Base-by-base conservation (phyloP, 306 rosid species). In the Echinosophora koreensis region DNA sequence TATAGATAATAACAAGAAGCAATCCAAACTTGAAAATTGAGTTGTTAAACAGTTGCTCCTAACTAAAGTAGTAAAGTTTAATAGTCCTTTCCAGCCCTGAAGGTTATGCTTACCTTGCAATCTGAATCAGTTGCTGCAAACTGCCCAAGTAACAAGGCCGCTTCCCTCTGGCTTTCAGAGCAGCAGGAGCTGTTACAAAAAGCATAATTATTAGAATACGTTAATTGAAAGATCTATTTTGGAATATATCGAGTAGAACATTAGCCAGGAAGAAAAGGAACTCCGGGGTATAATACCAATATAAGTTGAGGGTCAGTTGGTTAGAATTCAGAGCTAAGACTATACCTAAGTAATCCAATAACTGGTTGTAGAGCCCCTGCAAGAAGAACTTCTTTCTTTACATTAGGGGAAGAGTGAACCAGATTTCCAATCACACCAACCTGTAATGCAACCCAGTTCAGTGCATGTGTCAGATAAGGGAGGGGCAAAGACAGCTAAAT, bases 281-380 rank as follows among this genome's bases (percentile, higher is more conserved):
- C 66, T 49, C 32, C 46, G 38, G 47, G 15, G 8, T 37, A 42
- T 41, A 69, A 58, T 22, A 69, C 60, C 16, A 51, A 80, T 38
- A 59, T 35, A 80, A 55, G 3, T 16, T 51, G 11, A 50, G 22
- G 68, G 30, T 1, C 55, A 76, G 69, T 17, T 77, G 57, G 38
- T 55, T 42, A 77, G 59, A 69, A 51, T 47, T 64, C 78, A 78
- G 47, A 66, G 56, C 63, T 51, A 68, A 60, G 49, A 52, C 60
- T 64, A 57, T 80, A 92, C 99, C 97, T 89, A 42, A 95, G 99
- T 81, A 95, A 87, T 81, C 97, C 96, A 82, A 95, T 95, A 69
- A 95, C 97, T 44, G 99, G 99, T 79, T 95, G 99, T 69, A 95
- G 79, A 78, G 99, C 99, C 71, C 99, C 99, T 16, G 99, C 99